These are phyloP conservation scores for Trypanosoma platydactyli DNA, from an alignment of 208 protist species.

Conservation along the genomic window DNA sequence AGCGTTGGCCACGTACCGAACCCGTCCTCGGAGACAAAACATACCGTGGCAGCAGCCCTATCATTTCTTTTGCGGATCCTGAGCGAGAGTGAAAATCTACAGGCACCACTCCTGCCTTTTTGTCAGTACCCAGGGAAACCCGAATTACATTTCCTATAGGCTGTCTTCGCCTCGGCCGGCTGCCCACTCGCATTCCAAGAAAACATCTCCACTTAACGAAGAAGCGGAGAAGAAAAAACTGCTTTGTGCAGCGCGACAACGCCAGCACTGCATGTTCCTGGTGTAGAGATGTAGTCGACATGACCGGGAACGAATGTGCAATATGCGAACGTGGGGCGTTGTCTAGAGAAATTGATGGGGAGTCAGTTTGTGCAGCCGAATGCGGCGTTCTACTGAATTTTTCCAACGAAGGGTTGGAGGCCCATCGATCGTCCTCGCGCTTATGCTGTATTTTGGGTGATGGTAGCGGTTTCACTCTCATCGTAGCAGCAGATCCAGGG, in stretches of 20 bases:
- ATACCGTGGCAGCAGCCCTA: not conserved
- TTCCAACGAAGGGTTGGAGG: too few species aligned
- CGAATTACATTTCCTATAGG: not conserved
- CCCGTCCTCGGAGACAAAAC: not conserved
- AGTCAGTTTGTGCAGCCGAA: not conserved
- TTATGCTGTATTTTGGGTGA: too few species aligned
- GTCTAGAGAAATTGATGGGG: not conserved
- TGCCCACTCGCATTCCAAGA: not conserved
- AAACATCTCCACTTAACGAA: conserved; percentile 27
- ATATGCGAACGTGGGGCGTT: not conserved
- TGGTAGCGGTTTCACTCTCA: not conserved
- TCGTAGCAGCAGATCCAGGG: too few species aligned
- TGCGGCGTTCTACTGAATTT: not conserved
- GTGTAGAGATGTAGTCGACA: not conserved
- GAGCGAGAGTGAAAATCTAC: not conserved
- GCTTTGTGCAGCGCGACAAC: conserved; percentile 9
- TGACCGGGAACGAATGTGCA: not conserved
- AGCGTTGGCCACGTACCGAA: not conserved
- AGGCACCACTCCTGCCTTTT: not conserved
- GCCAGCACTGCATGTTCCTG: conserved; percentile 11
- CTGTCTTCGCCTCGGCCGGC: not conserved
- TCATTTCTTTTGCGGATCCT: not conserved
- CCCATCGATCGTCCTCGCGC: too few species aligned
- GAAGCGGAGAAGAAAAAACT: conserved; percentile 29
- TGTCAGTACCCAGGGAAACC: too few species aligned